These are phyloP conservation scores for Hortiboletus rubellus DNA, from an alignment of 1,284 basidiomycete genomes.

Conservation along the genomic window DNA sequence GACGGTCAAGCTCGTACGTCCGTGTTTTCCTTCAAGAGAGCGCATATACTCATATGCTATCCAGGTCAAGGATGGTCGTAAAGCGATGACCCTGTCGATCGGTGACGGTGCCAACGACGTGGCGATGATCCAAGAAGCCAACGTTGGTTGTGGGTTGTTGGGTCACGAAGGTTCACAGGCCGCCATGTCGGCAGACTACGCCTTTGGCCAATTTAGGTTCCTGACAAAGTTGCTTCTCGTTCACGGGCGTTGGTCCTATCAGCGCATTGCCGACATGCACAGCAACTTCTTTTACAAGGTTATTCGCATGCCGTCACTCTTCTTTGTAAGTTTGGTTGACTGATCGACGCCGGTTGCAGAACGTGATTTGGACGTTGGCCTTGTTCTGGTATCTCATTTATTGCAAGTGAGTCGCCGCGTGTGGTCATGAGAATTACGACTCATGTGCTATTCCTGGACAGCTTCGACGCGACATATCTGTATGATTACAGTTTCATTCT, in stretches of 20 bases:
- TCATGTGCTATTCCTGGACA: slow-evolving; percentile 33
- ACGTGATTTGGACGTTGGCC: slow-evolving; percentile 88
- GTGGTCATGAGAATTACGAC: background rate
- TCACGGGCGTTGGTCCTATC: slow-evolving; percentile 96
- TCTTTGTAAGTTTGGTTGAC: background rate
- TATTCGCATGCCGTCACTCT: slow-evolving; percentile 3
- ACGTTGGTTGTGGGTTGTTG: slow-evolving; percentile 92
- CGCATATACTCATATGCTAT: slow-evolving; percentile 5
- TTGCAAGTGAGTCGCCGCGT: slow-evolving; percentile 60
- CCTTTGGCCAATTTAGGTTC: slow-evolving; percentile 96
- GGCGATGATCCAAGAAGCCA: slow-evolving; percentile 98
- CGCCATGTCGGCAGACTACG: slow-evolving; percentile 98
- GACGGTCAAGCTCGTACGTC: slow-evolving; percentile 84
- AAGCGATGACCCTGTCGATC: slow-evolving; percentile 96
- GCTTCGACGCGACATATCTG: slow-evolving; percentile 93
- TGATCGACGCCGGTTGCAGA: slow-evolving; percentile 45
- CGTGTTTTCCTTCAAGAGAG: background rate
- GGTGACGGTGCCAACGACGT: slow-evolving; percentile 97
- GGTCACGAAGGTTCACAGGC: slow-evolving; percentile 97
- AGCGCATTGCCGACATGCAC: slow-evolving; percentile 96
- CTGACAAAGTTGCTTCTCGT: slow-evolving; percentile 91
- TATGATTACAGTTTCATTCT: slow-evolving; percentile 96
- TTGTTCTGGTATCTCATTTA: slow-evolving; percentile 95
- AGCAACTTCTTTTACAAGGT: slow-evolving; percentile 99
- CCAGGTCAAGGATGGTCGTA: slow-evolving; percentile 91